A percentile compares a stretch with the other conserved stretches of the same genome.
phyloP scores from a whole-genome alignment of 805 yeast species.

The Ogataea methylovora region DNA sequence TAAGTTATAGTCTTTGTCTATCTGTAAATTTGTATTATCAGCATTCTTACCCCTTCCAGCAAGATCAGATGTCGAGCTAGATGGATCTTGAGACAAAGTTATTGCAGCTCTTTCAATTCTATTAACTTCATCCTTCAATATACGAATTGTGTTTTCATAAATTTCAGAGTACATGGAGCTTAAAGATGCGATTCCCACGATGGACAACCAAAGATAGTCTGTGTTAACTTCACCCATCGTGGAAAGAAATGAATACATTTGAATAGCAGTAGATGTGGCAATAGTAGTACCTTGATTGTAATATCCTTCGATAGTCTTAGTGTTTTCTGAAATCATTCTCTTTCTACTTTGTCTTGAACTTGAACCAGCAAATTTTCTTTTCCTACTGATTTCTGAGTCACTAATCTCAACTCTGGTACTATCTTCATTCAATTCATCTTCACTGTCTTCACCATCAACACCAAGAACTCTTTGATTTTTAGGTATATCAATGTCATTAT shows the following conservation, averaged over 20 bases:
- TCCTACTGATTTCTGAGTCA: not conserved
- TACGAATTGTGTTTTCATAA: conserved; percentile 63
- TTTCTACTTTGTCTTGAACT: conserved; percentile 32
- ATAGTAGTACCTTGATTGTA: conserved; percentile 80
- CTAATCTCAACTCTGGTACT: not conserved
- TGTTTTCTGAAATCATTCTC: conserved; percentile 35
- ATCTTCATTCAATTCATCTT: conserved; percentile 12
- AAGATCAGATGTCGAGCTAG: not conserved
- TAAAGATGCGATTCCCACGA: conserved; percentile 81
- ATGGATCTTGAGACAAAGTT: conserved; percentile 3
- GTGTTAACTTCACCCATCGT: conserved; percentile 74
- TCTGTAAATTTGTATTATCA: conserved; percentile 34
- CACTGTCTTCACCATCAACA: conserved; percentile 21
- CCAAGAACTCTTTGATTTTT: conserved; percentile 12
- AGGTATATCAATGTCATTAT: conserved; percentile 19
- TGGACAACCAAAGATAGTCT: conserved; percentile 74
- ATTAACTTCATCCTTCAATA: conserved; percentile 74
- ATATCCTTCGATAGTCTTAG: conserved; percentile 60
- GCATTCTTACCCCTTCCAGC: conserved; percentile 20
- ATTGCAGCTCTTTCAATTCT: conserved; percentile 44
- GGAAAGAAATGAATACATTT: conserved; percentile 72
- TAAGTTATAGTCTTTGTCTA: conserved; percentile 80
- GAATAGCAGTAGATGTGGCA: conserved; percentile 67
- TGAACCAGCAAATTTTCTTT: conserved; percentile 23
- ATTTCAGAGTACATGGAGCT: conserved; percentile 69